Conservation (phyloP, 345 rosid species). For the Cardamine occulta region DNA sequence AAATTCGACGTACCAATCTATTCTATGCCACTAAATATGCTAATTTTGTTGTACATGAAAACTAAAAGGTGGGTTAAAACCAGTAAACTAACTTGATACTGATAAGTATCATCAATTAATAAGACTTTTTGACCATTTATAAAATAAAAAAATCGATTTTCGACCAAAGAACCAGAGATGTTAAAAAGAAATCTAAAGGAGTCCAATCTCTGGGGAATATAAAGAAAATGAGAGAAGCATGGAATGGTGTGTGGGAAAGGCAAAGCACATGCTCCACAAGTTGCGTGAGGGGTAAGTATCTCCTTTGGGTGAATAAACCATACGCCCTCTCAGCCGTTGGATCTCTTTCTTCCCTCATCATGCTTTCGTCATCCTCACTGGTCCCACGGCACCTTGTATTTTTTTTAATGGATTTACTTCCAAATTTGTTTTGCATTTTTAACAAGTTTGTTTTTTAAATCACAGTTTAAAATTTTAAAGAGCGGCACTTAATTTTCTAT, state of each 20-base stretch:
- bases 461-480: not conserved
- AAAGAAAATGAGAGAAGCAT: conserved; percentile 28
- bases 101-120: too few species aligned
- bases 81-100: not conserved
- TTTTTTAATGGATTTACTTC: not conserved
- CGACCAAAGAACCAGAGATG: not conserved
- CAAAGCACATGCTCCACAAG: conserved; percentile 41
- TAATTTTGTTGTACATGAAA: not conserved
- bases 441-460: too few species aligned
- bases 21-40: too few species aligned
- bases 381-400: conserved; percentile 24
- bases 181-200: not conserved
- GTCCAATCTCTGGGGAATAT: not conserved
- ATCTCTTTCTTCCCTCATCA: conserved; percentile 34
- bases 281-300: conserved; percentile 43
- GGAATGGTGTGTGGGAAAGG: conserved; percentile 44
- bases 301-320: conserved; percentile 7
- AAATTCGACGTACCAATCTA: too few species aligned
- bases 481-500: not conserved
- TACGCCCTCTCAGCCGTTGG: conserved; percentile 31
- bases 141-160: not conserved
- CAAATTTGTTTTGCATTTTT: too few species aligned
- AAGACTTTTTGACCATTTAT: not conserved
- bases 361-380: conserved; percentile 33
- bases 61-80: not conserved